Base-by-base conservation (phyloP, 495 filamentous ascomycete species). In the Hapsidospora chrysogenum region DNA sequence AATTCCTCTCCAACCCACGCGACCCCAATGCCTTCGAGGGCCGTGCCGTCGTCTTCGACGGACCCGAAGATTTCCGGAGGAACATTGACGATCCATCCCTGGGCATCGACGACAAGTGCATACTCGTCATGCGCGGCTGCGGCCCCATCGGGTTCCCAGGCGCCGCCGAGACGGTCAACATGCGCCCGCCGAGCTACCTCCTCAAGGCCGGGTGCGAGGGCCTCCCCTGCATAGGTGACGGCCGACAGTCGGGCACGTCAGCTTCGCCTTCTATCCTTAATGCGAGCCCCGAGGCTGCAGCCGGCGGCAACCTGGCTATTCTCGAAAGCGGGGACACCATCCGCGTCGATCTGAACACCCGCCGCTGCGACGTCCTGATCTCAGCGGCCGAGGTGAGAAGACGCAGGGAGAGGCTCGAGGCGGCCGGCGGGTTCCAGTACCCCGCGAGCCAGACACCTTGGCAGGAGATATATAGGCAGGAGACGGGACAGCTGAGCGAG, bases 261-360 rank as follows among this genome's bases (percentile, higher is more conserved):
- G 79, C 82, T 58, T 79, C 79, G 2, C 83, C 83, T 62, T 50
- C 83, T 40, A 83, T 85, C 45, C 78, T 78, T 6, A 75, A 80
- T 46, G 70, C 79, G 41, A 73, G 75, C 17, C 76, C 76, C 16
- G 76, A 80, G 52, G 76, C 76, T 4, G 67, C 73, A 46, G 70
- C 68, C 38, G 76, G 76, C 23, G 76, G 76, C 0, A 76, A 74
- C 7, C 76, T 80, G 41, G 79, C 63, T 8, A 56, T 84, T 28
- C 70, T 81, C 11, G 43, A 55, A 19, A 71, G 83, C 48, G 79
- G 79, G 5, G 79, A 85, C 45, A 60, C 53, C 40, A 68, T 85
- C 25, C 57, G 69, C 10, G 80, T 85, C 41, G 78, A 85, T 53
- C 76, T 79, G 2, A 75, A 81, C 50, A 64, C 55, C 51, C 56